phyloP scores from a whole-genome alignment of 352 stramenopile species.

The Globisporangium megalacanthum region DNA sequence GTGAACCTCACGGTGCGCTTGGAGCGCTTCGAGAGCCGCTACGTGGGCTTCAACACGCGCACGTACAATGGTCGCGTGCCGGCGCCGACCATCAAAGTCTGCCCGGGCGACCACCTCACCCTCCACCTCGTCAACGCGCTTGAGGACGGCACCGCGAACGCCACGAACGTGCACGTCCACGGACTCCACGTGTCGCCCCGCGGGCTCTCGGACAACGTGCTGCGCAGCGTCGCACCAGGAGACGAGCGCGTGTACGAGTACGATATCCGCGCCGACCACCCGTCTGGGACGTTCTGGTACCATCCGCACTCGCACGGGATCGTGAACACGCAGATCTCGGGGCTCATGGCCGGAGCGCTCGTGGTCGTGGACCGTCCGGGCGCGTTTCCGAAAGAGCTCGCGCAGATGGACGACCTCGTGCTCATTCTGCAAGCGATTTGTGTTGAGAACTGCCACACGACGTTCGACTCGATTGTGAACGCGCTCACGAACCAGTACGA shows the following conservation, averaged over 20 bases:
- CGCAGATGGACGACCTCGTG: slow-evolving; percentile 55
- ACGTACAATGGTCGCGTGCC: slow-evolving; percentile 65
- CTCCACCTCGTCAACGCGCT: slow-evolving; percentile 56
- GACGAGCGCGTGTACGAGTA: slow-evolving; percentile 52
- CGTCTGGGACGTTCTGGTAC: slow-evolving; percentile 77
- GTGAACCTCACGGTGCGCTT: slow-evolving; percentile 55
- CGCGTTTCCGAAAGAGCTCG: slow-evolving; percentile 45
- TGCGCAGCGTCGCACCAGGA: slow-evolving; percentile 44
- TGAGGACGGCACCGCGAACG: slow-evolving; percentile 38
- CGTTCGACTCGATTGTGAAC: slow-evolving; percentile 49
- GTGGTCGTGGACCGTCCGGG: slow-evolving; percentile 55
- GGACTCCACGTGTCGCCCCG: slow-evolving; percentile 61
- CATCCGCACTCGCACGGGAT: slow-evolving; percentile 71
- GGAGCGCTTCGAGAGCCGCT: slow-evolving; percentile 60
- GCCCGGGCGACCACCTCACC: slow-evolving; percentile 53
- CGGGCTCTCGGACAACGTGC: slow-evolving; percentile 53
- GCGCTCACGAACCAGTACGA: slow-evolving; percentile 54
- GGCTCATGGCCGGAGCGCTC: slow-evolving; percentile 66
- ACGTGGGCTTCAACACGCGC: slow-evolving; percentile 70
- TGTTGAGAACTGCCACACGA: slow-evolving; percentile 59
- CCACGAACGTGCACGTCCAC: slow-evolving; percentile 70
- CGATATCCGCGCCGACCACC: slow-evolving; percentile 61
- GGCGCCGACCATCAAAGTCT: slow-evolving; percentile 68
- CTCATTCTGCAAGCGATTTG: slow-evolving; percentile 68
- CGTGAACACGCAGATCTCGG: slow-evolving; percentile 68